phyloP scores from a whole-genome alignment of 2,329 filamentous ascomycete species.

The Mariannaea sp. region DNA sequence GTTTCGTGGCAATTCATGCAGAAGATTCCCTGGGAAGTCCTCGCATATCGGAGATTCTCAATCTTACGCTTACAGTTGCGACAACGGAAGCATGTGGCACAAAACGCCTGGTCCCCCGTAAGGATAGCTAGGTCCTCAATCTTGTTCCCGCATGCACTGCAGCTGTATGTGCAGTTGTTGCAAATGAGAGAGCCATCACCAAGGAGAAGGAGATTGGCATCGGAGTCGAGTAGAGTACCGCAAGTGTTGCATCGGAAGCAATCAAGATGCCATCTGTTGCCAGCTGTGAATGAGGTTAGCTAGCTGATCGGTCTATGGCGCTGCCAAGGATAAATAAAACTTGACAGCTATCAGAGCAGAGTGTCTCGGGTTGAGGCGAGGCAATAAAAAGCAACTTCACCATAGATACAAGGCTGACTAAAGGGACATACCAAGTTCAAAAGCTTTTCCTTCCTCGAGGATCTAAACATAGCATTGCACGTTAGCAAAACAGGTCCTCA shows the following conservation, averaged over 20 bases:
- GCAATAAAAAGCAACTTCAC: slow-evolving; percentile 1
- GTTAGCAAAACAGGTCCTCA: slow-evolving; percentile 25
- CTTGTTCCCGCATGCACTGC: slow-evolving; percentile 94
- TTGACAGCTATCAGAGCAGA: slow-evolving; percentile 19
- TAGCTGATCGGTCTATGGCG: slow-evolving; percentile 23
- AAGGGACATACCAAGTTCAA: slow-evolving; percentile 80
- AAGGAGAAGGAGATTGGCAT: slow-evolving; percentile 94
- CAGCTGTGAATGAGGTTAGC: slow-evolving; percentile 62
- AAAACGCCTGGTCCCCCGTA: slow-evolving; percentile 97
- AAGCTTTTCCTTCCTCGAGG: slow-evolving; percentile 97
- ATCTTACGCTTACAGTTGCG: slow-evolving; percentile 99
- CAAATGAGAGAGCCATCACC: slow-evolving; percentile 98
- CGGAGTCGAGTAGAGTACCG: slow-evolving; percentile 92
- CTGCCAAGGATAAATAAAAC: slow-evolving; percentile 7
- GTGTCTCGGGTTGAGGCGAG: slow-evolving; percentile 9
- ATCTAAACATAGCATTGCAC: slow-evolving; percentile 61
- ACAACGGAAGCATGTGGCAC: slow-evolving; percentile 94
- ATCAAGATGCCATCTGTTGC: slow-evolving; percentile 97
- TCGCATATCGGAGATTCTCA: slow-evolving; percentile 95
- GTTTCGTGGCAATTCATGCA: slow-evolving; percentile 99
- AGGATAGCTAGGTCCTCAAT: slow-evolving; percentile 98
- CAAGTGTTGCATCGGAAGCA: slow-evolving; percentile 98
- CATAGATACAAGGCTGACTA: neutral
- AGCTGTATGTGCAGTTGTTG: slow-evolving; percentile 99
- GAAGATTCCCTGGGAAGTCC: slow-evolving; percentile 97